phyloP scores from a whole-genome alignment of 331 rosid species.

The Arachis monticola region DNA sequence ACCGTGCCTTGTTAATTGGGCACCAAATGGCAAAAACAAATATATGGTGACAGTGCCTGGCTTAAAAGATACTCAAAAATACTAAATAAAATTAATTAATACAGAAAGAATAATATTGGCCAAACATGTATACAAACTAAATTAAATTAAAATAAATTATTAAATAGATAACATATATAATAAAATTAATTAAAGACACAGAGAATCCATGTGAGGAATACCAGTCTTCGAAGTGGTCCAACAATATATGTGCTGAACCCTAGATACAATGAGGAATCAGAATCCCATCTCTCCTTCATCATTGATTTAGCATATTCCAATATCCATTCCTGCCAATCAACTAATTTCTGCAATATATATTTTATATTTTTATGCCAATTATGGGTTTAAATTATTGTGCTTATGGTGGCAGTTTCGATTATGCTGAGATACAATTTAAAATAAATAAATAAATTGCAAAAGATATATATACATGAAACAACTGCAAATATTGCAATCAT shows the following conservation, averaged over 20 bases:
- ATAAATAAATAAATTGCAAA: too few species aligned
- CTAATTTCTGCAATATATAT: constrained; percentile 18
- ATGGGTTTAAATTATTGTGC: too few species aligned
- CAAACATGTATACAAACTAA: not conserved
- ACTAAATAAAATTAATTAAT: constrained; percentile 13
- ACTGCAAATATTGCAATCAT: too few species aligned
- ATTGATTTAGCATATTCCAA: constrained; percentile 70
- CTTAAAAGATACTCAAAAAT: constrained; percentile 30
- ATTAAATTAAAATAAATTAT: too few species aligned
- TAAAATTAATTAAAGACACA: constrained; percentile 10
- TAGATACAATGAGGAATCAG: constrained; percentile 57
- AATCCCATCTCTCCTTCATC: constrained; percentile 60
- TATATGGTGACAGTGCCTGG: not conserved
- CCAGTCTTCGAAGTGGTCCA: constrained; percentile 62
- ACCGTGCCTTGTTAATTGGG: constrained; percentile 14
- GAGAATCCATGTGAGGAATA: constrained; percentile 53
- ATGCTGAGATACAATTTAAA: too few species aligned
- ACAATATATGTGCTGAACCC: constrained; percentile 43
- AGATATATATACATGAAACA: too few species aligned
- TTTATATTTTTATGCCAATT: too few species aligned
- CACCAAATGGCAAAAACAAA: constrained; percentile 29
- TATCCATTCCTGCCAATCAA: constrained; percentile 60
- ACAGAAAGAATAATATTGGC: constrained; percentile 38
- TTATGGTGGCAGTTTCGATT: too few species aligned
- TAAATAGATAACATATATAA: not conserved